Evolutionary conservation across 495 filamentous ascomycete genomes (phyloP).

Genomic region (Penicillium argentinense): DNA sequence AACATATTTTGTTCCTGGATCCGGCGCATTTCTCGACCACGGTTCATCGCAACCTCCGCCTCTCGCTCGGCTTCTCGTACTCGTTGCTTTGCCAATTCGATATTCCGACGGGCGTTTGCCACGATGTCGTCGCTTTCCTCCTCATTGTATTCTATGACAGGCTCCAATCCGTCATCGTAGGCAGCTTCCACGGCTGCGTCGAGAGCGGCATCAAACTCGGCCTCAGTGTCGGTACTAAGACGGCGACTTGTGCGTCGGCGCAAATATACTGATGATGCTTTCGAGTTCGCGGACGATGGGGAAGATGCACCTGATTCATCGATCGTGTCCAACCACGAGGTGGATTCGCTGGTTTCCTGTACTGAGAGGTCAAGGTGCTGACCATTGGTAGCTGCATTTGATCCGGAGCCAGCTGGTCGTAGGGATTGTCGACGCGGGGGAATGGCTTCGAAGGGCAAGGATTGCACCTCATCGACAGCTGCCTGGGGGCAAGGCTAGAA

Average conservation of each 20-base stretch:
- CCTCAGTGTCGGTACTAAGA: constrained; percentile 75
- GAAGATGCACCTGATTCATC: constrained; percentile 89
- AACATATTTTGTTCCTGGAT: constrained; percentile 31
- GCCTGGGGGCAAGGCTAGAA: constrained; percentile 20
- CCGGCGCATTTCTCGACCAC: constrained; percentile 41
- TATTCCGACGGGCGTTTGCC: constrained; percentile 62
- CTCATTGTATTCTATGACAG: constrained; percentile 50
- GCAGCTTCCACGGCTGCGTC: constrained; percentile 96
- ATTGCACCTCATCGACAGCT: constrained; percentile 20
- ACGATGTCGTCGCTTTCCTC: constrained; percentile 44
- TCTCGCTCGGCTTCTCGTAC: constrained; percentile 78
- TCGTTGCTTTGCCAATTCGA: constrained; percentile 76
- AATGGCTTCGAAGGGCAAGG: constrained; percentile 24
- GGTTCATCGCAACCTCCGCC: constrained; percentile 60
- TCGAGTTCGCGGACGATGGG: constrained; percentile 77
- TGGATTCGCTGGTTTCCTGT: constrained; percentile 65
- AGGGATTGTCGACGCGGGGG: constrained; percentile 44
- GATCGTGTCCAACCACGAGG: constrained; percentile 95
- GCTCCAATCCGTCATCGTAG: constrained; percentile 90
- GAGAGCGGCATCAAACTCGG: constrained; percentile 91
- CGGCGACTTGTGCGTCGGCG: constrained; percentile 65
- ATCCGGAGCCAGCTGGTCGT: constrained; percentile 34
- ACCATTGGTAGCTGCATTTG: constrained; percentile 7
- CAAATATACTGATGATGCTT: constrained; percentile 67
- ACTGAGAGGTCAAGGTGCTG: constrained; percentile 29